Evolutionary conservation across 805 yeast genomes (phyloP).

Genomic region (Cyberlindnera mississippiensis): DNA sequence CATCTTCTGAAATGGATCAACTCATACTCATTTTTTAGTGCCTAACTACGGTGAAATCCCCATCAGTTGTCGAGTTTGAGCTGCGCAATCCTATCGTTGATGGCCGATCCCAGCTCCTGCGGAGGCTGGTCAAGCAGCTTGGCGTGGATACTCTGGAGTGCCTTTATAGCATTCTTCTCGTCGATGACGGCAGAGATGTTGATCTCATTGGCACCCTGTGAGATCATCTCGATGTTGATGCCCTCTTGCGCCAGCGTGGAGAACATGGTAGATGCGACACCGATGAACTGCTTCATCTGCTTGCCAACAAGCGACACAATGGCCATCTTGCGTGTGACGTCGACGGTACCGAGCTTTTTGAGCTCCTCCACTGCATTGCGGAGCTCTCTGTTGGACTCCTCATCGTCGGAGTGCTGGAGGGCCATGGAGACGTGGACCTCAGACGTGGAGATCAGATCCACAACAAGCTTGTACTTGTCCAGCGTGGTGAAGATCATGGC

Average conservation of each 20-base stretch:
- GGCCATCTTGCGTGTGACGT: slow-evolving; percentile 81
- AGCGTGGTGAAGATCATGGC: slow-evolving; percentile 85
- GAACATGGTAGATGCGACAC: slow-evolving; percentile 97
- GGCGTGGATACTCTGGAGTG: slow-evolving; percentile 81
- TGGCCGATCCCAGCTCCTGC: slow-evolving; percentile 25
- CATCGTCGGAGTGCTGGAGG: slow-evolving; percentile 67
- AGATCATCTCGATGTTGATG: slow-evolving; percentile 95
- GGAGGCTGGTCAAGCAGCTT: slow-evolving; percentile 52
- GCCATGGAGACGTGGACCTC: slow-evolving; percentile 99
- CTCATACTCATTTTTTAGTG: too few relatives aligned
- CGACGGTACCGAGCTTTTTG: slow-evolving; percentile 80
- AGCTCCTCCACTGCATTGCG: slow-evolving; percentile 75
- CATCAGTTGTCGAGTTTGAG: slow-evolving; percentile 37
- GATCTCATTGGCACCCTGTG: slow-evolving; percentile 97
- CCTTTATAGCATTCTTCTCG: slow-evolving; percentile 76
- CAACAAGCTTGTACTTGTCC: slow-evolving; percentile 81
- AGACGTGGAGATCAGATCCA: slow-evolving; percentile 93
- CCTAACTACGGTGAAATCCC: too few relatives aligned
- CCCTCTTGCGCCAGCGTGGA: slow-evolving; percentile 87
- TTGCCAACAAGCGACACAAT: slow-evolving; percentile 94
- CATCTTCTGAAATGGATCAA: too few relatives aligned
- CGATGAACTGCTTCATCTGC: slow-evolving; percentile 94
- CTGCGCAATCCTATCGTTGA: slow-evolving; percentile 42
- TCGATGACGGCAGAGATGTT: slow-evolving; percentile 94
- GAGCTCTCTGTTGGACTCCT: slow-evolving; percentile 49